Base-by-base conservation (phyloP, 2,329 filamentous ascomycete species). In the Paracoccidioides brasiliensis region DNA sequence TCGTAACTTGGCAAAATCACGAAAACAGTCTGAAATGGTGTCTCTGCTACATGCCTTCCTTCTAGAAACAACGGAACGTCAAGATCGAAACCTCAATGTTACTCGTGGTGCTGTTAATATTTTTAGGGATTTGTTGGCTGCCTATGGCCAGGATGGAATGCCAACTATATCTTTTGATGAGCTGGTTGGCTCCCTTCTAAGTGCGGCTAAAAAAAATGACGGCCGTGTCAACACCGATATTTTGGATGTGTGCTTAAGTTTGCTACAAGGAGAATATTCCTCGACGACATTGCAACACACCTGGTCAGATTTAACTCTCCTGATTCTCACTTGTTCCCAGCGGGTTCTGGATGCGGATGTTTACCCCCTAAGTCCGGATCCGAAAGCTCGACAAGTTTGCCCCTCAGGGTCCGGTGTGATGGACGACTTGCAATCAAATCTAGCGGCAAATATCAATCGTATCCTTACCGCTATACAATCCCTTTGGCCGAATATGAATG, bases 1-100 rank as follows among this genome's bases (percentile, higher is more conserved):
- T 37, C 69, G 71, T 42, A 73, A 69, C 57, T 57, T 74, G 14
- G 70, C 69, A 9, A 73, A 70, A 57, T 73, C 71, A 14, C 63
- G 62, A 32, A 64, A 67, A 53, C 68, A 71, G 52, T 53, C 56
- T n/a, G 65, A 71, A 52, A 72, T 74, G 70, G 59, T 72, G 35
- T 61, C 65, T n/a, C 63, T 61, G 7, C 62, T 74, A 5, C 63
- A 71, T 58, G 61, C 61, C 3, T 72, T 73, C 41, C 57, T 74
- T 38, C 61, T 64, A 52, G 66, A 69, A 40, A 65, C 64, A 15
- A 64, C 65, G 10, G 65, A 62, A 28, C 66, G 70, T 28, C 56
- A 66, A n/a, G 60, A 63, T 38, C 67, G 67, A n/a, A 72, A 72
- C 52, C 58, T 71, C 37, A 72, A 72, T 54, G 66, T 72, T 32